These are phyloP conservation scores for Penicillium brasilianum DNA, from an alignment of 2,329 filamentous ascomycete genomes.

Conservation along the genomic window DNA sequence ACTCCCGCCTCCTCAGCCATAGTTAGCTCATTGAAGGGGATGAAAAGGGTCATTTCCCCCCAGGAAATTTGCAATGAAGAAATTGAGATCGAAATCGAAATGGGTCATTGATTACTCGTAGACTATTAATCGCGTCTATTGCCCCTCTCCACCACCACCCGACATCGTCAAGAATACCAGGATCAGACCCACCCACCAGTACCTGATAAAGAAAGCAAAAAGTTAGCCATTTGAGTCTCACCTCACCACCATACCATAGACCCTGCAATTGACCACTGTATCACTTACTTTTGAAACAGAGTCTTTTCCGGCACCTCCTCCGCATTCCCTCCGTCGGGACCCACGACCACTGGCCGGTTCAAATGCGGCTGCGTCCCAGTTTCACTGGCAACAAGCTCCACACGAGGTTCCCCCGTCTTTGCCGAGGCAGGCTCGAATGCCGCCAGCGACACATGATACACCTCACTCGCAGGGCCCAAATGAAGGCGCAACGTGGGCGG, in stretches of 20 bases:
- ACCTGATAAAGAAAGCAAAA: constrained; percentile 35
- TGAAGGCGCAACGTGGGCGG: constrained; percentile 47
- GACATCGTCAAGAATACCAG: constrained; percentile 49
- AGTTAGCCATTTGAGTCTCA: no score
- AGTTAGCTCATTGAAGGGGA: neutral
- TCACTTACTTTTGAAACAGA: constrained; percentile 50
- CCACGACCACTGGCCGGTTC: constrained; percentile 46
- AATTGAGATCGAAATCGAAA: neutral
- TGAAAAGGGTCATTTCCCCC: no score
- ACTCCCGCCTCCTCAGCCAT: neutral
- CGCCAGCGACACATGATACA: constrained; percentile 48
- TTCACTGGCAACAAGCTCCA: constrained; percentile 42
- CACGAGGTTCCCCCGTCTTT: constrained; percentile 28
- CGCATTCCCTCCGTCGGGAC: constrained; percentile 44
- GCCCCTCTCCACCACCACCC: constrained; percentile 41
- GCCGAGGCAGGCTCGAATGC: constrained; percentile 26
- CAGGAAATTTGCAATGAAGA: neutral
- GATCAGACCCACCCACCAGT: constrained; percentile 55
- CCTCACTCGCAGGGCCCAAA: constrained; percentile 42
- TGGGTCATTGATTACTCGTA: constrained; percentile 4
- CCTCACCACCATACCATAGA: no score
- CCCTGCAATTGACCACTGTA: neutral
- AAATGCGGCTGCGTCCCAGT: constrained; percentile 46
- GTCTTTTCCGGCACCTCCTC: constrained; percentile 50
- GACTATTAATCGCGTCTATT: constrained; percentile 16